Conservation (phyloP, 2,329 filamentous ascomycete species). For the Metarhizium rileyi region DNA sequence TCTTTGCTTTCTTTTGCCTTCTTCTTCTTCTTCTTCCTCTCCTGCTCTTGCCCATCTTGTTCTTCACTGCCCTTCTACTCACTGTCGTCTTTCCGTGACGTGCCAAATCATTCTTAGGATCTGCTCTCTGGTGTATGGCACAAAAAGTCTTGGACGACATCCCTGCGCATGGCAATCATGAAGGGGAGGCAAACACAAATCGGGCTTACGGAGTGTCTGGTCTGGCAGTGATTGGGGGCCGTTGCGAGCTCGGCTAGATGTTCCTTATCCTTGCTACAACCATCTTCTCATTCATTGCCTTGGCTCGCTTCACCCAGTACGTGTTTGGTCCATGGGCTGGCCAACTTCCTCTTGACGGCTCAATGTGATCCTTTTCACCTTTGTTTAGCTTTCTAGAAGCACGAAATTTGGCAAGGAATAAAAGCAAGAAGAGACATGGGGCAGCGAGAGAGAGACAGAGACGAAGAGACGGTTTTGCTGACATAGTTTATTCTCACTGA, state of each 20-base stretch:
- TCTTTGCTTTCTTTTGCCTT: not conserved
- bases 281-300: not conserved
- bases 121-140: not conserved
- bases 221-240: conserved; percentile 1
- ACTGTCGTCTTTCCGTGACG: too few relatives aligned
- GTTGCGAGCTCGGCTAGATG: not conserved
- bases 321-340: not conserved
- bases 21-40: not conserved
- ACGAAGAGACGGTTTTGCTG: conserved; percentile 9
- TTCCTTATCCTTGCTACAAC: not conserved
- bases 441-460: not conserved
- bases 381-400: not conserved
- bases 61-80: not conserved
- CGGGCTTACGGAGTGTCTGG: not conserved
- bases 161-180: not conserved
- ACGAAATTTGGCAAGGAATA: not conserved
- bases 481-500: conserved; percentile 16
- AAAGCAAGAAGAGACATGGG: not conserved
- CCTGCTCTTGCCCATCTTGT: not conserved
- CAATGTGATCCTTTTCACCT: not conserved
- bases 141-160: conserved; percentile 10
- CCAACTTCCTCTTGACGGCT: not conserved
- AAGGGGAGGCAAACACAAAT: not conserved
- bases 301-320: not conserved
- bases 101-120: not conserved